Base-by-base conservation (phyloP, 345 rosid species). In the Populus ilicifolia region DNA sequence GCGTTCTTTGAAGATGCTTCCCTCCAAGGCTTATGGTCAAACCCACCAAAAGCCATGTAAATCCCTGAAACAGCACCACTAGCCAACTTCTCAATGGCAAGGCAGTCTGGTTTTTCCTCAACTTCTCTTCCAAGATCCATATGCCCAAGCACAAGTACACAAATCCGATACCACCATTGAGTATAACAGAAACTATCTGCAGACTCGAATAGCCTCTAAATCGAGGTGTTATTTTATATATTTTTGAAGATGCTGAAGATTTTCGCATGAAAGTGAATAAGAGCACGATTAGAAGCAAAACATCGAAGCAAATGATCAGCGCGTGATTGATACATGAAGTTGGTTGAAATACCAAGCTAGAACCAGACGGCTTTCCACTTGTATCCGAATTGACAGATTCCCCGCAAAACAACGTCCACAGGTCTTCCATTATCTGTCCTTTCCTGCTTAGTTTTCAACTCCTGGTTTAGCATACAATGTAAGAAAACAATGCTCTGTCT, bases 81-180 rank as follows among this genome's bases (percentile, higher is more conserved):
- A 91, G 23, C 97, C 95, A 89, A 78, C 70, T 64, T 76, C 75
- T 71, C 50, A 90, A 79, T 52, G 94, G 95, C 33, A 86, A 83
- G 36, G 82, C 85, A 30, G 84, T 69, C 25, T 71, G 75, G 25
- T 78, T 69, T 79, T 68, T 82, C 70, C 89, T 82, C 78, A 84
- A 56, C 66, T 84, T 82, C 84, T 93, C 90, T 79, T 84, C 91
- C 72, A 93, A 77, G 69, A 72, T 75, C 93, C 94, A 91, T 73
- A 80, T 66, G 75, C 91, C 93, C 41, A 86, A 81, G 74, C 90
- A 70, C 23, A 90, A 71, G 83, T 90, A 89, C 36, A 82, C 69
- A 50, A 89, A 64, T 52, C 98, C 99, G 56, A 93, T 77, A 75
- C 85, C 75, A 5, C 91, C 92, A 81, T 93, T 93, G 68, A 86